Conservation (phyloP, 2,329 filamentous ascomycete genomes). For the Fusarium sp. region DNA sequence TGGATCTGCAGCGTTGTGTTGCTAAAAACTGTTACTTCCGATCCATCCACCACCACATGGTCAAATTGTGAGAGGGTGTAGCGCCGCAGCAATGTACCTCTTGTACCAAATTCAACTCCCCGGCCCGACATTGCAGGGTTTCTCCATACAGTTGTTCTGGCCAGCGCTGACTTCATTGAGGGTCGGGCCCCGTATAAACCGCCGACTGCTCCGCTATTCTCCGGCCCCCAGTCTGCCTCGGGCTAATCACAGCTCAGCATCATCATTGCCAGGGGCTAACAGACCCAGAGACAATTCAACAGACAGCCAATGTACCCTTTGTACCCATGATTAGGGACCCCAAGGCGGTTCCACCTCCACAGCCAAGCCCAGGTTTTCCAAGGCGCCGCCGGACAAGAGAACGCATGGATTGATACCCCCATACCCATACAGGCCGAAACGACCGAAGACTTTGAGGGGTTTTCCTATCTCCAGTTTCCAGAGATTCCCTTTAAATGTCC, state of each 20-base stretch:
- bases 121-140: slow-evolving; percentile 35
- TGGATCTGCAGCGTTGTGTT: slow-evolving; percentile 9
- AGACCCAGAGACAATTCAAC: slow-evolving; percentile 17
- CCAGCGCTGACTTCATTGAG: slow-evolving; percentile 41
- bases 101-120: slow-evolving; percentile 18
- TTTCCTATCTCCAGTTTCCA: slow-evolving; percentile 36
- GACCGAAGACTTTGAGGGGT: slow-evolving; percentile 43
- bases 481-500: slow-evolving; percentile 37
- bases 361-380: slow-evolving; percentile 39
- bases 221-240: slow-evolving; percentile 2
- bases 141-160: slow-evolving; percentile 41
- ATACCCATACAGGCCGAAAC: slow-evolving; percentile 35
- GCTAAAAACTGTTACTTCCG: slow-evolving; percentile 24
- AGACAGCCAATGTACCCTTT: slow-evolving; percentile 22
- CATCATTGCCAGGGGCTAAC: slow-evolving; percentile 4
- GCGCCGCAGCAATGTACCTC: slow-evolving; percentile 13
- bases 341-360: slow-evolving; percentile 34
- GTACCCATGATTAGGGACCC: slow-evolving; percentile 27
- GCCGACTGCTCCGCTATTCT: slow-evolving; percentile 40
- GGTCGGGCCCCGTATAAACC: slow-evolving; percentile 35
- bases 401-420: slow-evolving; percentile 34
- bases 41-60: slow-evolving; percentile 26
- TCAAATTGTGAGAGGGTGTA: neutral
- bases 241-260: slow-evolving; percentile 15
- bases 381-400: slow-evolving; percentile 31